Conservation (phyloP, 352 stramenopile genomes). For the Phytophthora palmivora region DNA sequence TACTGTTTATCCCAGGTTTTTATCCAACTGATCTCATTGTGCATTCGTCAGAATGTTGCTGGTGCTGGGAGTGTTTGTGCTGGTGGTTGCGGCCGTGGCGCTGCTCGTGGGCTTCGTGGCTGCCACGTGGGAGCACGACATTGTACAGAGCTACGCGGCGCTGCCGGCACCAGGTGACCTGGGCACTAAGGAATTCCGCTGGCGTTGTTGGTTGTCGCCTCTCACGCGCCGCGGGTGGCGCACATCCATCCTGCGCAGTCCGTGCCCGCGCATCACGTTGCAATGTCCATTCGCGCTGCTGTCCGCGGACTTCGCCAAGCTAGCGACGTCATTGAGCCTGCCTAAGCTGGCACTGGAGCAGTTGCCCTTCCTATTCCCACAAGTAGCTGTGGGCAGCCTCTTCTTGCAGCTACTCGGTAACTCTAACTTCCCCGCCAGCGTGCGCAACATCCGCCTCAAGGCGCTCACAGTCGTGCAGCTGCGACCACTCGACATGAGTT, state of each 20-base stretch:
- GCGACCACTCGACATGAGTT: slow-evolving; percentile 74
- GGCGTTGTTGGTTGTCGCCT: slow-evolving; percentile 73
- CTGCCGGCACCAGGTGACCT: slow-evolving; percentile 76
- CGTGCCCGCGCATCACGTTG: slow-evolving; percentile 79
- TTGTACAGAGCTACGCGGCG: slow-evolving; percentile 63
- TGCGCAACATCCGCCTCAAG: slow-evolving; percentile 63
- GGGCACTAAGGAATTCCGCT: slow-evolving; percentile 82
- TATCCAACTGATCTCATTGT: not conserved
- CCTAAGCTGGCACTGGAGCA: slow-evolving; percentile 69
- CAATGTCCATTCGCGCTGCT: slow-evolving; percentile 76
- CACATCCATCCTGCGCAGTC: slow-evolving; percentile 51
- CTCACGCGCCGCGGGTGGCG: slow-evolving; percentile 69
- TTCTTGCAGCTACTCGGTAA: slow-evolving; percentile 84
- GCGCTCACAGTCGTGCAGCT: slow-evolving; percentile 81
- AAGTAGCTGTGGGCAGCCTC: slow-evolving; percentile 66
- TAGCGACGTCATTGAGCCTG: slow-evolving; percentile 80
- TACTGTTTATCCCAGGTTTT: not conserved
- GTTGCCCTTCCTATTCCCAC: slow-evolving; percentile 81
- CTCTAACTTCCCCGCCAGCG: slow-evolving; percentile 77
- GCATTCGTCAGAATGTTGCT: slow-evolving; percentile 24
- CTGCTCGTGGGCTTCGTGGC: slow-evolving; percentile 72
- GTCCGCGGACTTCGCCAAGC: slow-evolving; percentile 79
- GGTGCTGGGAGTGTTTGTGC: slow-evolving; percentile 43
- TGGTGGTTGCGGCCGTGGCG: slow-evolving; percentile 62
- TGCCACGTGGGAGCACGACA: slow-evolving; percentile 82